A percentile compares a stretch with the other conserved stretches of the same genome.
Conservation (phyloP, 805 yeast genomes). For the Pichia nanzhaoensis region DNA sequence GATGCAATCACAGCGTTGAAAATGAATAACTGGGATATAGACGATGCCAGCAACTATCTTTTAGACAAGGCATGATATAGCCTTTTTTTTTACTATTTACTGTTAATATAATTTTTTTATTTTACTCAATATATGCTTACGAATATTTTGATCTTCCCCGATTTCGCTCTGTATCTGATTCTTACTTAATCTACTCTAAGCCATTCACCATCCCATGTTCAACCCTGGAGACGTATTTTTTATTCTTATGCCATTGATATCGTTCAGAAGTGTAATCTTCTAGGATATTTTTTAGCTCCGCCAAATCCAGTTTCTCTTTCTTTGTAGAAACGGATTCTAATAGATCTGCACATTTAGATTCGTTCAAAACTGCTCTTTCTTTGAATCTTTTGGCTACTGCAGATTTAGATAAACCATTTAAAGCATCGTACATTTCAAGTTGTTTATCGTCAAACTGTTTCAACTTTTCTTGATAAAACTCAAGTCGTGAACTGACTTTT, state of each 20-base stretch:
- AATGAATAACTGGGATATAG: conserved; percentile 65
- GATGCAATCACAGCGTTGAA: conserved; percentile 65
- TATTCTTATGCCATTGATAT: conserved; percentile 5
- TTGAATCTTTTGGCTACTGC: conserved; percentile 31
- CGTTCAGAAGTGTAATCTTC: neutral
- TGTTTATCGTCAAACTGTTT: conserved; percentile 20
- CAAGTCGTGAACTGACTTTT: conserved; percentile 19
- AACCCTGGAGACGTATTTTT: neutral
- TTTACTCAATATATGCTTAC: conserved; percentile 44
- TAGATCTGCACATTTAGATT: conserved; percentile 13
- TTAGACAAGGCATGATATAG: conserved; percentile 55
- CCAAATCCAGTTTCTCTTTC: conserved; percentile 5
- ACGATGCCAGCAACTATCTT: conserved; percentile 80
- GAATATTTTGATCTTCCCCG: conserved; percentile 33
- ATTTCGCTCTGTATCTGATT: conserved; percentile 37
- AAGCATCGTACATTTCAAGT: conserved; percentile 26
- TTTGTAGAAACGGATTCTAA: conserved; percentile 16
- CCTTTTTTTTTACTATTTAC: neutral
- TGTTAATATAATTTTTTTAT: conserved; percentile 32
- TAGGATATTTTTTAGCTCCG: neutral
- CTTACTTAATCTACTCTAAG: conserved; percentile 32
- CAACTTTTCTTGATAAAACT: conserved; percentile 19
- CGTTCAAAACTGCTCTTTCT: conserved; percentile 26
- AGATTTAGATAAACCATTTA: conserved; percentile 29
- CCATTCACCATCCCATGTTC: conserved; percentile 22